phyloP scores from a whole-genome alignment of 129 eudicot genomes.

The Lactuca saligna region DNA sequence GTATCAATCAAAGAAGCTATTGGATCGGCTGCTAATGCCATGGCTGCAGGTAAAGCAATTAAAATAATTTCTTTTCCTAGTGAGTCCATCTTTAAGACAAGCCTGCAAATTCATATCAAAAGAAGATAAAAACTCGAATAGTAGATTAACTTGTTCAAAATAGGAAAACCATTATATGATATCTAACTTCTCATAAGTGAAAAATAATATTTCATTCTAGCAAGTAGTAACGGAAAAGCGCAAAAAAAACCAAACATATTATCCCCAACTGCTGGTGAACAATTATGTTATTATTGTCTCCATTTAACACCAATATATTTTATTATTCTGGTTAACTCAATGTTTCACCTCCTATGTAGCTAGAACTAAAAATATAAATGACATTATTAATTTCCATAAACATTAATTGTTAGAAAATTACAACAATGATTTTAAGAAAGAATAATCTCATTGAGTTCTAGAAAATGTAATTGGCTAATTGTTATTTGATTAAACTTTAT shows the following conservation, averaged over 20 bases:
- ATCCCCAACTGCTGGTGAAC: background rate
- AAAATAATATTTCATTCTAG: conserved; percentile 9
- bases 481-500: too few species aligned
- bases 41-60: conserved; percentile 82
- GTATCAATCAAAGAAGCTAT: conserved; percentile 86
- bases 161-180: background rate
- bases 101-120: conserved; percentile 27
- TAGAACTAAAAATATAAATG: too few species aligned
- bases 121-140: conserved; percentile 1
- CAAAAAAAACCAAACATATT: background rate
- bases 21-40: conserved; percentile 90
- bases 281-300: background rate
- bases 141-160: background rate
- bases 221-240: background rate
- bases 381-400: too few species aligned
- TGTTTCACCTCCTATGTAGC: too few species aligned
- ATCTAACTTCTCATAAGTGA: background rate
- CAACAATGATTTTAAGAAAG: too few species aligned
- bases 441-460: too few species aligned
- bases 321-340: too few species aligned
- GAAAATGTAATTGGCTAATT: too few species aligned
- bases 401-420: too few species aligned
- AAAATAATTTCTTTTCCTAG: conserved; percentile 62
- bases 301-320: too few species aligned
- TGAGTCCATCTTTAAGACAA: conserved; percentile 65